Evolutionary conservation across 2,329 filamentous ascomycete species (phyloP), one percentile per base, ranked within the genome.

Genomic region (Fusarium paranaense): DNA sequence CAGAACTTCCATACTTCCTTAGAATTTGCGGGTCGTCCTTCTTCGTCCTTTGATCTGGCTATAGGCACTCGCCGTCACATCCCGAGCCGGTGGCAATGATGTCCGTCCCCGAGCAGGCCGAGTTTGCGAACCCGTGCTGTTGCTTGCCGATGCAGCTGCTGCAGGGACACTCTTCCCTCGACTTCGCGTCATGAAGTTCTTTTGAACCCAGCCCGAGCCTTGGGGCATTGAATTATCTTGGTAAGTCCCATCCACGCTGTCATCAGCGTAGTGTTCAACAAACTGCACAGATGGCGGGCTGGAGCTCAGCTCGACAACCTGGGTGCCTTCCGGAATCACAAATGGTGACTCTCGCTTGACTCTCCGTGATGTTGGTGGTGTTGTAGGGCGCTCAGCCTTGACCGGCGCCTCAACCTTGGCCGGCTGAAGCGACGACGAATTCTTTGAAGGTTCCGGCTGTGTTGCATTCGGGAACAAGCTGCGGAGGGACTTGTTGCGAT

Each of bases 391-490:
- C 45, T 69, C 25, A 25, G 38, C 8, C 45, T 64, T 57, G 13
- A 67, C n/a, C 7, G 47, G 45, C 7, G n/a, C 60, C 50, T 72
- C 60, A 13, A 61, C 62, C 47, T 70, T 70, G 52, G 47, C 40
- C 3, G 67, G 47, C 14, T 57, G 58, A 16, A 64, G 22, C 8
- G 71, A 33, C 5, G 64, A 69, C 8, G 66, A 35, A 18, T 37
- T 54, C 6, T 38, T 59, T 1, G 52, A 62, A 2, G 59, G 14
- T 6, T 72, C 70, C 10, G 82, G 80, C 25, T 83, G 82, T 13
- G 80, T 81, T 14, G 79, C 78, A 30, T 81, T 80, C 50, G 79
- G 79, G n/a, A 83, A 83, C 6, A 83, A 67, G 5, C 64, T 77
- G 33, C 75, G 75, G 37, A 72, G 72, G 25, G 78, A 72, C 45